Evolutionary conservation across 1,139 yeast genomes (phyloP).

Genomic region (Suhomyces coccinellae): DNA sequence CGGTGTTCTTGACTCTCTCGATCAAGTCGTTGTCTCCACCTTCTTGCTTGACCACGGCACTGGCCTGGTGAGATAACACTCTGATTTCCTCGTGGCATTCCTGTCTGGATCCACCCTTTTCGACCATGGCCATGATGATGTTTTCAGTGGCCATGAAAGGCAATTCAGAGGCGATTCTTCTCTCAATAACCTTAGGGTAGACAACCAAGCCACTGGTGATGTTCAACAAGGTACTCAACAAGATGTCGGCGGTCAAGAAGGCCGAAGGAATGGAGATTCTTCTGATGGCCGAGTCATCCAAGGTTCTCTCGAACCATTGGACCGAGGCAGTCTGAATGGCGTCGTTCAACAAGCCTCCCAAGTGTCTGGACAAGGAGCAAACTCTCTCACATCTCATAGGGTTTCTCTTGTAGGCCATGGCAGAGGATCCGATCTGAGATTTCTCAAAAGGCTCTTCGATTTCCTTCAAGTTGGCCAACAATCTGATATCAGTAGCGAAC

Average conservation of each 20-base stretch:
- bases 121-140: conserved; percentile 99
- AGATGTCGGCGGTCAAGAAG: conserved; percentile 91
- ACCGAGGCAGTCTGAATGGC: conserved; percentile 96
- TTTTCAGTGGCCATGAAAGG: conserved; percentile 99
- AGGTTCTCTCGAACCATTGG: conserved; percentile 99
- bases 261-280: conserved; percentile 97
- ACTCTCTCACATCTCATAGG: conserved; percentile 99
- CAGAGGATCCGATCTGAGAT: conserved; percentile 95
- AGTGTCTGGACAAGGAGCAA: conserved; percentile 93
- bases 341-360: conserved; percentile 88
- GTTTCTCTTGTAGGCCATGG: conserved; percentile 99
- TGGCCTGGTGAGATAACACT: conserved; percentile 95
- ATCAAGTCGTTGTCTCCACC: conserved; percentile 98
- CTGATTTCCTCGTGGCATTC: conserved; percentile 98
- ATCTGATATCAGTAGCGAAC: conserved; percentile 95
- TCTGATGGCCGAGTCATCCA: conserved; percentile 97
- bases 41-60: conserved; percentile 94
- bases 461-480: conserved; percentile 95
- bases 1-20: conserved; percentile 77
- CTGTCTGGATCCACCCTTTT: conserved; percentile 96
- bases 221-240: conserved; percentile 84
- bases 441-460: conserved; percentile 98
- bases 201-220: conserved; percentile 95
- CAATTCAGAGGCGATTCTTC: conserved; percentile 90
- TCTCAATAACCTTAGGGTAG: conserved; percentile 96